Evolutionary conservation across 163 green algal genomes (phyloP).

Genomic region (Coccomyxa subellipsoidea): DNA sequence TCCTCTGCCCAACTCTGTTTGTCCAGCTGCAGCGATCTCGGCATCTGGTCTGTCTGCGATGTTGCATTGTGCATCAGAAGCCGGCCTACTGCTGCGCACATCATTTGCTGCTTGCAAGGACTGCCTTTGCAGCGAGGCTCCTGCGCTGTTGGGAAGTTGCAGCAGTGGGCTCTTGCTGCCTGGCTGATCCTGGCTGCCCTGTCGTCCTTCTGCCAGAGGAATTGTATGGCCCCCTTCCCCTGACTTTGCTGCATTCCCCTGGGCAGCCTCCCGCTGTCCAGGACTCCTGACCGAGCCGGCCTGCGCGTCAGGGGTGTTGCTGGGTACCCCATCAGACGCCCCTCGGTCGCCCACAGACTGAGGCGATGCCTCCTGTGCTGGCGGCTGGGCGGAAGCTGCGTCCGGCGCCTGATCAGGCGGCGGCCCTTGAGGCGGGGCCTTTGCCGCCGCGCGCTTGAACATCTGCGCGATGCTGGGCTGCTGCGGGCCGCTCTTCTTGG

Average conservation of each 20-base stretch:
- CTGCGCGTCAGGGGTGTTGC: too few relatives aligned
- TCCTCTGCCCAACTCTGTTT: not conserved
- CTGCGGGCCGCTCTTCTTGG: not conserved
- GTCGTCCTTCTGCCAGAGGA: too few relatives aligned
- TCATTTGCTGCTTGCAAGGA: not conserved
- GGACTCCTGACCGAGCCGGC: too few relatives aligned
- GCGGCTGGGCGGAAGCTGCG: not conserved
- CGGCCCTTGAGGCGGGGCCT: not conserved
- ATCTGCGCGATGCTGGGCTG: constrained; percentile 6
- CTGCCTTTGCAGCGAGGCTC: too few relatives aligned
- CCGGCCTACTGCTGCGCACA: not conserved
- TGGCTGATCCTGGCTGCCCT: too few relatives aligned
- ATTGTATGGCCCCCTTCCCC: not conserved
- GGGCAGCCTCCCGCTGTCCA: too few relatives aligned
- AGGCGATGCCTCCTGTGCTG: not conserved
- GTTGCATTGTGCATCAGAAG: not conserved
- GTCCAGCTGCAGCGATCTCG: not conserved
- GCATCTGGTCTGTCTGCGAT: not conserved
- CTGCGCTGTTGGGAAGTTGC: too few relatives aligned
- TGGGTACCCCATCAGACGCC: too few relatives aligned
- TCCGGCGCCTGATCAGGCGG: not conserved
- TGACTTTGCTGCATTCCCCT: not conserved
- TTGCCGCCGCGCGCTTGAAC: constrained; percentile 7
- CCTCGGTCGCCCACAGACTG: too few relatives aligned
- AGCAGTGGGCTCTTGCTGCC: too few relatives aligned